Conservation (phyloP, 2,329 filamentous ascomycete genomes). For the Alternaria viburni region DNA sequence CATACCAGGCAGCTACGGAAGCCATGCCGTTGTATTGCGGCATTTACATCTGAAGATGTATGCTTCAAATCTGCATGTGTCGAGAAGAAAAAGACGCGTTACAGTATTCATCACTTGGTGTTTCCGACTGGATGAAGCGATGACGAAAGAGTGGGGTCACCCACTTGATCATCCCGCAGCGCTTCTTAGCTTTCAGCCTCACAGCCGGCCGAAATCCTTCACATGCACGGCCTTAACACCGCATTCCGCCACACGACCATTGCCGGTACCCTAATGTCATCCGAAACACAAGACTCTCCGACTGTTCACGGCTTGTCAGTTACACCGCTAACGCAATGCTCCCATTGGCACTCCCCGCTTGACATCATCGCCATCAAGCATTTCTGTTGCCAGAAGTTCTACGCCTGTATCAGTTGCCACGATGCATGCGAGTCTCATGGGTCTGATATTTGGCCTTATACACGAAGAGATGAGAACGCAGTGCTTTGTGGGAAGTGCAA, state of each 20-base stretch:
- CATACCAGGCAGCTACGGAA: not conserved
- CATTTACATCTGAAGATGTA: not conserved
- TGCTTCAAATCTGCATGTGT: not conserved
- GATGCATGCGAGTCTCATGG: conserved; percentile 34
- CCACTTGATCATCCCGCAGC: conserved; percentile 18
- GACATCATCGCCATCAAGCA: conserved; percentile 49
- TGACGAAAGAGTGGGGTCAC: conserved; percentile 8
- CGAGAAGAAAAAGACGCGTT: not conserved
- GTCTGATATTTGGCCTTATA: conserved; percentile 29
- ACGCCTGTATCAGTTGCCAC: conserved; percentile 47
- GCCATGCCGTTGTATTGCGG: not conserved
- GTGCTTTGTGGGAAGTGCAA: conserved; percentile 44
- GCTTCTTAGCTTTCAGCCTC: conserved; percentile 27
- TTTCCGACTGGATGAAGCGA: not conserved
- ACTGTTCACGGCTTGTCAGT: conserved; percentile 36
- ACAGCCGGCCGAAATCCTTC: conserved; percentile 6
- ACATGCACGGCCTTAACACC: not conserved
- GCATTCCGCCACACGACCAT: conserved; percentile 7
- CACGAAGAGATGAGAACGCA: conserved; percentile 24
- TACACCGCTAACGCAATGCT: conserved; percentile 40
- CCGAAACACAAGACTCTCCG: conserved; percentile 1
- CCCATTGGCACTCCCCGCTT: conserved; percentile 41
- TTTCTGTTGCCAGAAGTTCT: conserved; percentile 46
- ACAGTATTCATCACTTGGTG: not conserved
- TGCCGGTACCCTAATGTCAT: not conserved